Evolutionary conservation across 2,329 filamentous ascomycete genomes (phyloP).

Genomic region (Claviceps arundinis): DNA sequence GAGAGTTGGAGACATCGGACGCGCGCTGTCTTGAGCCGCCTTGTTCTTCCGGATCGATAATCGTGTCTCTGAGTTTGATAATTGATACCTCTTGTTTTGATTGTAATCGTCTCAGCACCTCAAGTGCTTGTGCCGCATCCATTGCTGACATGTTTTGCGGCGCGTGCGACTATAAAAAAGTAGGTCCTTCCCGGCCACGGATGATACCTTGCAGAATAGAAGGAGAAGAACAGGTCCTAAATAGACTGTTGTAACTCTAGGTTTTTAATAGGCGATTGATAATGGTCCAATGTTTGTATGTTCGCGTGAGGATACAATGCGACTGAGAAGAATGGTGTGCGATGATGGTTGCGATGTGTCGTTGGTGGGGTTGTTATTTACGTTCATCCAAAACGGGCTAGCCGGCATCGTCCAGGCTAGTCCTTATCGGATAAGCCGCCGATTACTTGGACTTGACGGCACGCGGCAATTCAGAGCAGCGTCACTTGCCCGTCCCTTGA

Average conservation of each 20-base stretch:
- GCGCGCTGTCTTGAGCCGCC: slow-evolving; percentile 35
- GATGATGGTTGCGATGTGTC: neutral
- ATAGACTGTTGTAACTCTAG: neutral
- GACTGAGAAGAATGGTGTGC: neutral
- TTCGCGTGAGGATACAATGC: neutral
- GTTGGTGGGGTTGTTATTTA: slow-evolving; percentile 6
- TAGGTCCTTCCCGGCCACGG: neutral
- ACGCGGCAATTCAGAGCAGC: no score
- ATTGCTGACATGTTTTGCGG: slow-evolving; percentile 18
- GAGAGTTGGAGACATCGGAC: slow-evolving; percentile 58
- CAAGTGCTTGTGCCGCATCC: slow-evolving; percentile 29
- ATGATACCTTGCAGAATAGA: neutral
- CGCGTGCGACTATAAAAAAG: neutral
- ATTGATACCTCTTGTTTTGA: slow-evolving; percentile 54
- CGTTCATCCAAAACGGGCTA: slow-evolving; percentile 6
- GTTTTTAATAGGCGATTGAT: neutral
- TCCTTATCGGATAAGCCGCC: no score
- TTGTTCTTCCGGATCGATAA: slow-evolving; percentile 37
- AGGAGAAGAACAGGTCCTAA: neutral
- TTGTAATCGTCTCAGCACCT: slow-evolving; percentile 39
- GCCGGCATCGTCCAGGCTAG: neutral
- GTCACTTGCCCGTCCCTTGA: neutral
- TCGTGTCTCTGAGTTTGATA: slow-evolving; percentile 62
- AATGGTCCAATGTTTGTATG: neutral
- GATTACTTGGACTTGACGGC: no score